Conservation (phyloP, 805 yeast species). For the Wickerhamiella dianesei region DNA sequence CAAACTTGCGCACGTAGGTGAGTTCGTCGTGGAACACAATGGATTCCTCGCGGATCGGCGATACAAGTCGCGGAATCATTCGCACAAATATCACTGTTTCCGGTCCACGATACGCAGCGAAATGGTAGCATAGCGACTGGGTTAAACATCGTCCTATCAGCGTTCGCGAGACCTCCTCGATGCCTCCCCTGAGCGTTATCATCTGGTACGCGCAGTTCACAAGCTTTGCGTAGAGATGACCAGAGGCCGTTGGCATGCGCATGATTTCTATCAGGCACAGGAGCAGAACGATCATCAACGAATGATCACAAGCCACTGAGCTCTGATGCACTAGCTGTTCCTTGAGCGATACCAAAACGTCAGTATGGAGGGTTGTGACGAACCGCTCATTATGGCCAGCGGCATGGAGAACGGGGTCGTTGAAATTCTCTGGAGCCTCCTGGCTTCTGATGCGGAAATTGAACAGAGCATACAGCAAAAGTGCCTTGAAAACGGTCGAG, state of each 20-base stretch:
- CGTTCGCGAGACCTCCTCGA: background rate
- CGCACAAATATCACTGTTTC: background rate
- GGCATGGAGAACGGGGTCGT: background rate
- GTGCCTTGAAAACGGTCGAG: background rate
- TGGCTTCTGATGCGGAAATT: background rate
- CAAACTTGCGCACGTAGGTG: background rate
- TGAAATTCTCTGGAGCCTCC: background rate
- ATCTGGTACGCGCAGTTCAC: background rate
- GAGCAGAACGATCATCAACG: background rate
- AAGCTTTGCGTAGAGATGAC: background rate
- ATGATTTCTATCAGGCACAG: background rate
- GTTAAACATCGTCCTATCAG: background rate
- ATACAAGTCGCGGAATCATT: background rate
- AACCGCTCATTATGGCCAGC: background rate
- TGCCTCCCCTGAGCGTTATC: background rate
- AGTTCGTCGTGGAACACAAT: background rate
- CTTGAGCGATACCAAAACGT: background rate
- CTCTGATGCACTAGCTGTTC: background rate
- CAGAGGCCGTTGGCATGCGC: background rate
- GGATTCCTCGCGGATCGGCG: background rate
- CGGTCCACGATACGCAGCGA: background rate
- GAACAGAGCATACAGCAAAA: background rate
- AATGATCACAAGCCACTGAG: background rate
- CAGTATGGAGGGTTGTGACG: background rate
- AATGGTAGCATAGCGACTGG: background rate